Percentiles rank a stretch among this genome's conserved stretches.
Conservation (phyloP, 257 asterid genomes). For the Echites panduratus region DNA sequence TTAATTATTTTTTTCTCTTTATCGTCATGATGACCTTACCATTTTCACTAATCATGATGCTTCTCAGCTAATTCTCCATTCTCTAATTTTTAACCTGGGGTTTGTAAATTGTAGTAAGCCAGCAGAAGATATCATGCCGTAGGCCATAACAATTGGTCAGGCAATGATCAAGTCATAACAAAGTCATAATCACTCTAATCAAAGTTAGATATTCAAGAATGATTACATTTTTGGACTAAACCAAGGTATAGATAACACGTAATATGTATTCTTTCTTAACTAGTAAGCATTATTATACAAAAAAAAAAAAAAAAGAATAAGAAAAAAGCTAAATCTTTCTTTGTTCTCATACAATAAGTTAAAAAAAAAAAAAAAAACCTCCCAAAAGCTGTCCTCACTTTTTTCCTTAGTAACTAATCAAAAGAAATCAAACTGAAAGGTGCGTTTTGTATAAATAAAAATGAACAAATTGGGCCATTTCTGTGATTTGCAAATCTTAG, state of each 20-base stretch:
- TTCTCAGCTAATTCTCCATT: constrained; percentile 7
- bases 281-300: constrained; percentile 10
- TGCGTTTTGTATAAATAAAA: constrained; percentile 6
- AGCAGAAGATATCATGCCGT: background rate
- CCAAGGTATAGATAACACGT: constrained; percentile 1
- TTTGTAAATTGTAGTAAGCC: background rate
- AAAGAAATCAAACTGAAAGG: background rate
- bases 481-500: constrained; percentile 39
- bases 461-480: constrained; percentile 28
- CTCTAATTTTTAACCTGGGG: constrained; percentile 4
- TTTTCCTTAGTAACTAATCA: background rate
- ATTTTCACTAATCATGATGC: constrained; percentile 17
- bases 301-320: too few relatives aligned
- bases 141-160: too few relatives aligned
- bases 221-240: constrained; percentile 10
- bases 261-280: constrained; percentile 10
- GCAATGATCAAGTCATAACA: constrained; percentile 4
- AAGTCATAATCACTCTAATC: background rate
- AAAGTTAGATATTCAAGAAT: background rate
- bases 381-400: background rate
- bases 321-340: background rate
- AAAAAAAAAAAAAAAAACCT: too few relatives aligned
- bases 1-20: background rate
- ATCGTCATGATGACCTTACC: constrained; percentile 2
- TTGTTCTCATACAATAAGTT: background rate